phyloP scores from a whole-genome alignment of 371 early-diverging fungal genomes.

The Funneliformis caledonium region DNA sequence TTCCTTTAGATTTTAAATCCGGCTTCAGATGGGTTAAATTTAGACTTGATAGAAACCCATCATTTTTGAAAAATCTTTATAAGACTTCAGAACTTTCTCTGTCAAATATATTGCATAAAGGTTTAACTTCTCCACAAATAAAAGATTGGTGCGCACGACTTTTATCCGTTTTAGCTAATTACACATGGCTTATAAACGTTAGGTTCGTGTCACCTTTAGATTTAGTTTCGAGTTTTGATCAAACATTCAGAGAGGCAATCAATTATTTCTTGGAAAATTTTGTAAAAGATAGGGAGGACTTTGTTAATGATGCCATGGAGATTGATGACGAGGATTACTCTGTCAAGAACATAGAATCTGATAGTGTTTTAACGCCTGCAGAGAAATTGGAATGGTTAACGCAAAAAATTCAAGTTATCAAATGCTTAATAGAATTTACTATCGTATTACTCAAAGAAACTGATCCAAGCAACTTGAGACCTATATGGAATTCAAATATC shows the following conservation, averaged over 20 bases:
- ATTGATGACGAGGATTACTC: conserved; percentile 41
- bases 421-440: conserved; percentile 1
- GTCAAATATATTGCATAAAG: conserved; percentile 4
- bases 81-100: conserved; percentile 23
- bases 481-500: not conserved
- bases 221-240: conserved; percentile 21
- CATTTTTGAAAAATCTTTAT: conserved; percentile 40
- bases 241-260: conserved; percentile 21
- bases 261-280: conserved; percentile 44
- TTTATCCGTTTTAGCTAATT: conserved; percentile 45
- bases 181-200: conserved; percentile 46
- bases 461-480: too few relatives aligned
- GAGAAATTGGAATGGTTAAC: conserved; percentile 3
- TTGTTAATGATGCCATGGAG: conserved; percentile 19
- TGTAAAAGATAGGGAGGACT: conserved; percentile 34
- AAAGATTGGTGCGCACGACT: conserved; percentile 47
- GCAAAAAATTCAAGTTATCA: too few relatives aligned
- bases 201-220: conserved; percentile 39
- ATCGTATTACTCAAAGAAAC: not conserved
- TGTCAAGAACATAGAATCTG: conserved; percentile 42
- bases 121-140: conserved; percentile 34
- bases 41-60: conserved; percentile 39
- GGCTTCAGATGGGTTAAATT: not conserved
- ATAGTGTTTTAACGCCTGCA: conserved; percentile 5
- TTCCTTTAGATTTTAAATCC: not conserved